phyloP scores from a whole-genome alignment of 2,329 filamentous ascomycete genomes.

The Mycosphaerella sp. region DNA sequence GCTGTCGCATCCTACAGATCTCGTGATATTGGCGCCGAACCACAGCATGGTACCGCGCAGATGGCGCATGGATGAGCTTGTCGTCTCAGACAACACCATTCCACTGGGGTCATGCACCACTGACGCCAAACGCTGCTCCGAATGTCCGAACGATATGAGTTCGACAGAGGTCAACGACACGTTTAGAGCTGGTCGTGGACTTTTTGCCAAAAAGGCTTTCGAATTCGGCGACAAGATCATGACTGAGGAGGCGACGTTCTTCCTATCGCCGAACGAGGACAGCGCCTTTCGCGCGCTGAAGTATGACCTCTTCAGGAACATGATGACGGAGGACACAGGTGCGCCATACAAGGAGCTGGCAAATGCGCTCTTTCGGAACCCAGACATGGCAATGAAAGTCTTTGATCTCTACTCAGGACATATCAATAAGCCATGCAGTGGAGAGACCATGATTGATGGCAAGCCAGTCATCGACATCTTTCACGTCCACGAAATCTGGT shows the following conservation, averaged over 20 bases:
- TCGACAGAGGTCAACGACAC: background rate
- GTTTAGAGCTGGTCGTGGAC: slow-evolving; percentile 5
- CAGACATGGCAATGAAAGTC: slow-evolving; percentile 4
- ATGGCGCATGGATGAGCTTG: background rate
- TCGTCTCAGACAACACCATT: background rate
- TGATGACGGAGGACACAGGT: slow-evolving; percentile 14
- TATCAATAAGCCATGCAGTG: background rate
- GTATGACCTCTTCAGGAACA: slow-evolving; percentile 10
- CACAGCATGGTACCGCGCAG: background rate
- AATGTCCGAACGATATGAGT: background rate
- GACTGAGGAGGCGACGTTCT: slow-evolving; percentile 6
- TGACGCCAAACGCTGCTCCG: background rate
- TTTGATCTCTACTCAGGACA: slow-evolving; percentile 7
- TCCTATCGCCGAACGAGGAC: slow-evolving; percentile 3
- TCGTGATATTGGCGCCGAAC: background rate
- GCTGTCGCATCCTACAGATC: slow-evolving; percentile 3
- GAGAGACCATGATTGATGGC: slow-evolving; percentile 4
- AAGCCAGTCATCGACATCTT: slow-evolving; percentile 14
- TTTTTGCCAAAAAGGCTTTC: slow-evolving; percentile 8
- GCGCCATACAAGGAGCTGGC: slow-evolving; percentile 13
- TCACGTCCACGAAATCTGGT: slow-evolving; percentile 14
- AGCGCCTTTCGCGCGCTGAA: slow-evolving; percentile 10
- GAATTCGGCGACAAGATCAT: slow-evolving; percentile 9
- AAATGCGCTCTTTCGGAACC: background rate
- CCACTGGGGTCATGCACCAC: background rate